Percentiles rank a stretch among this genome's conserved stretches.
Conservation (phyloP, 371 early-diverging fungal species). For the Cokeromyces recurvatus region DNA sequence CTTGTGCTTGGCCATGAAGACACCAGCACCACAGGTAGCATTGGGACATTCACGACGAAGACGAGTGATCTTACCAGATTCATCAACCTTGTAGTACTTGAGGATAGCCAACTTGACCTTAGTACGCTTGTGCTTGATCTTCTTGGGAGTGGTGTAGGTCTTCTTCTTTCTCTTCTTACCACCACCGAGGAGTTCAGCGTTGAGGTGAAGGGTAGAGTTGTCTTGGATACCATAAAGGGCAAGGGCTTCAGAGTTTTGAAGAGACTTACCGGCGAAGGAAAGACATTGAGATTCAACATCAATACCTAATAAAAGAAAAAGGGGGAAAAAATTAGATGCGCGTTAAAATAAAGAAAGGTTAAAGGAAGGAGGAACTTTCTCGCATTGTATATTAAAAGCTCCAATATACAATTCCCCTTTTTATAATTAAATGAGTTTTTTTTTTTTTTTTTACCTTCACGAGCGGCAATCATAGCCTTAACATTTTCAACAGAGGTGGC, state of each 20-base stretch:
- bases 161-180: constrained; percentile 99
- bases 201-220: constrained; percentile 88
- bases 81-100: constrained; percentile 98
- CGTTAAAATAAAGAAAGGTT: too few relatives aligned
- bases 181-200: constrained; percentile 78
- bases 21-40: constrained; percentile 96
- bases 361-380: too few relatives aligned
- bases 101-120: constrained; percentile 97
- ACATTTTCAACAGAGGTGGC: constrained; percentile 76
- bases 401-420: too few relatives aligned
- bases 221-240: constrained; percentile 82
- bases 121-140: constrained; percentile 98
- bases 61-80: constrained; percentile 95
- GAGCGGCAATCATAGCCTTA: constrained; percentile 86
- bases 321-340: too few relatives aligned
- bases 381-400: too few relatives aligned
- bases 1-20: constrained; percentile 96
- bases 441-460: constrained; percentile 89
- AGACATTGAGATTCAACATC: constrained; percentile 91
- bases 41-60: constrained; percentile 96
- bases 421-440: too few relatives aligned
- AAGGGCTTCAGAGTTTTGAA: constrained; percentile 72
- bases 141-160: constrained; percentile 99
- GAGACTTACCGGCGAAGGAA: constrained; percentile 91
- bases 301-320: constrained; percentile 60